phyloP scores from a whole-genome alignment of 2,329 filamentous ascomycete species.

The Penicillium janthinellum region DNA sequence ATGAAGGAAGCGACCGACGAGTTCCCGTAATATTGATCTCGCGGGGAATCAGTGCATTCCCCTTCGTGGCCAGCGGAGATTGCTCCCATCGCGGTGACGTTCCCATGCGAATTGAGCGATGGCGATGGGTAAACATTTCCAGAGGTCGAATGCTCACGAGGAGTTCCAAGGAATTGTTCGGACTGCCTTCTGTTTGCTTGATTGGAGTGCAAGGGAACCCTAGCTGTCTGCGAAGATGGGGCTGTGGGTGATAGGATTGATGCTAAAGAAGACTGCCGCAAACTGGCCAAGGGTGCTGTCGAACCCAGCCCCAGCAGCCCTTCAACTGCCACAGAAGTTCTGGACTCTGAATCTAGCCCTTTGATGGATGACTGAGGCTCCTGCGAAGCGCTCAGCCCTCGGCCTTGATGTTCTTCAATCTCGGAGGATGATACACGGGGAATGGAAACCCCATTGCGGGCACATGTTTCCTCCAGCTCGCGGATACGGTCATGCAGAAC shows the following conservation, averaged over 20 bases:
- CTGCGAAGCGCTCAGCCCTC: neutral
- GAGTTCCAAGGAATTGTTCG: neutral
- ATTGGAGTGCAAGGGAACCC: neutral
- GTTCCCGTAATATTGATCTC: slow-evolving; percentile 42
- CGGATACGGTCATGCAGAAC: slow-evolving; percentile 31
- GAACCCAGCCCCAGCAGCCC: slow-evolving; percentile 22
- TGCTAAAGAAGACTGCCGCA: slow-evolving; percentile 1
- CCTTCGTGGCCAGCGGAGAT: slow-evolving; percentile 36
- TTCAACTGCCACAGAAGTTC: slow-evolving; percentile 23
- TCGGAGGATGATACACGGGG: slow-evolving; percentile 11
- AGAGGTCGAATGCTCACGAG: neutral
- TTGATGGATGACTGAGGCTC: slow-evolving; percentile 1
- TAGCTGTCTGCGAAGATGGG: neutral
- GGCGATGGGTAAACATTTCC: slow-evolving; percentile 17
- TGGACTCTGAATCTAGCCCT: slow-evolving; percentile 15
- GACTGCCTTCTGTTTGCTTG: neutral
- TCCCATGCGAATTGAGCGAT: slow-evolving; percentile 22
- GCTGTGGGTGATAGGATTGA: slow-evolving; percentile 2
- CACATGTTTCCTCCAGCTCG: slow-evolving; percentile 31
- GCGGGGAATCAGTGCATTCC: slow-evolving; percentile 18
- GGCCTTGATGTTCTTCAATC: slow-evolving; percentile 1
- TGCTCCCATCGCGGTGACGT: slow-evolving; percentile 45
- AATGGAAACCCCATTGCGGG: slow-evolving; percentile 23
- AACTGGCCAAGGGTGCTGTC: neutral
- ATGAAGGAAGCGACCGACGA: slow-evolving; percentile 47